Evolutionary conservation across 345 rosid species (phyloP).

Genomic region (Eutrema japonicum): DNA sequence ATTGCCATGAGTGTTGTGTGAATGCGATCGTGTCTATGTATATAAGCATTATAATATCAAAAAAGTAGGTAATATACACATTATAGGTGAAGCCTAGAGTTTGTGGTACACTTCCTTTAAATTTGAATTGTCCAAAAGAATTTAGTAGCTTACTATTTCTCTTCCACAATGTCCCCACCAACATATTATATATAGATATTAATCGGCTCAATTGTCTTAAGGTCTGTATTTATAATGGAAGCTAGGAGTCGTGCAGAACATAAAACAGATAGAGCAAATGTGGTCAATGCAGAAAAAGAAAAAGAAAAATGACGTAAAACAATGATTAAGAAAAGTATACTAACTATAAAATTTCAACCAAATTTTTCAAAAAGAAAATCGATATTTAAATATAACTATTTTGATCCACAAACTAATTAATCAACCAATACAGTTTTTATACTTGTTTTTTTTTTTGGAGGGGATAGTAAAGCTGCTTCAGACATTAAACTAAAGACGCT

Average conservation of each 20-base stretch:
- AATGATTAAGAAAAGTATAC: background rate
- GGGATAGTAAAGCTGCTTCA: too few relatives aligned
- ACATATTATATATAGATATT: background rate
- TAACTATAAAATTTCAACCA: background rate
- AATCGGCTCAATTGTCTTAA: background rate
- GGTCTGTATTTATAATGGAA: background rate
- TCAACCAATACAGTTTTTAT: too few relatives aligned
- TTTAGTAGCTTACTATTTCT: constrained; percentile 39
- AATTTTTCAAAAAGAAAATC: background rate
- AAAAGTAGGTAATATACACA: constrained; percentile 40
- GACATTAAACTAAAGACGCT: background rate
- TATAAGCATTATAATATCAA: constrained; percentile 21
- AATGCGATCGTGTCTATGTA: constrained; percentile 30
- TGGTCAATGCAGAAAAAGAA: background rate
- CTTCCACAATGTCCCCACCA: constrained; percentile 45
- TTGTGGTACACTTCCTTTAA: constrained; percentile 44
- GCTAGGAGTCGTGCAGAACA: constrained; percentile 1
- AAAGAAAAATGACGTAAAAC: background rate
- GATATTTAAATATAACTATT: background rate
- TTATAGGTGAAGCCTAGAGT: constrained; percentile 50
- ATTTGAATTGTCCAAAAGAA: constrained; percentile 34
- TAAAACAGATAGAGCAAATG: background rate
- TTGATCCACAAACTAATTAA: background rate
- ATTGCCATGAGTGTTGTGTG: constrained; percentile 14
- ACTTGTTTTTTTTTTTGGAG: too few relatives aligned